Percentiles rank a stretch among this genome's conserved stretches.
Conservation (phyloP, 2,329 filamentous ascomycete species). For the Ophiostoma fasciatum region DNA sequence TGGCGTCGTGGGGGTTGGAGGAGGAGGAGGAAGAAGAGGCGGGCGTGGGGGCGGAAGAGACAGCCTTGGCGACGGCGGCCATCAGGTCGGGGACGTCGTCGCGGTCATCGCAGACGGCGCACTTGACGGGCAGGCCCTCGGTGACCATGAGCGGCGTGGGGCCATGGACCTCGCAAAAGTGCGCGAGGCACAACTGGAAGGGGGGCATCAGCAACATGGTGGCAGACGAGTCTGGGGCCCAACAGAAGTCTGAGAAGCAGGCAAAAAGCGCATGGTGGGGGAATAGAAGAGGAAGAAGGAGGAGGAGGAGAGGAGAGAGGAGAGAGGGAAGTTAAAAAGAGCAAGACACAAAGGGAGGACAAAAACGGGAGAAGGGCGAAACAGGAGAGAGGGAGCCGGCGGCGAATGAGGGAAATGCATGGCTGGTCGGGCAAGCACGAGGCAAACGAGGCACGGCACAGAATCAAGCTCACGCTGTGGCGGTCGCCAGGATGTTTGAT, state of each 20-base stretch:
- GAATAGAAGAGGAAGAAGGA: not conserved
- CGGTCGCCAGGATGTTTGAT: no score
- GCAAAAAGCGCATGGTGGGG: not conserved
- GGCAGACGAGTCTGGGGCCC: not conserved
- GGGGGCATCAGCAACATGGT: slow-evolving; percentile 24
- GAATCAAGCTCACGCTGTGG: no score
- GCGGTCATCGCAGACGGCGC: slow-evolving; percentile 43
- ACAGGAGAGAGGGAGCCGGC: no score
- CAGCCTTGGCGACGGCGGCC: slow-evolving; percentile 19
- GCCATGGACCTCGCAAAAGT: slow-evolving; percentile 57
- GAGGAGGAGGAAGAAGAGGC: slow-evolving; percentile 13
- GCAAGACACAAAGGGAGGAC: slow-evolving; percentile 5
- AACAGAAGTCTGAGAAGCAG: not conserved
- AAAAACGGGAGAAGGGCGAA: no score
- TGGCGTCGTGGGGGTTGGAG: slow-evolving; percentile 19
- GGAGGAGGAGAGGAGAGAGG: not conserved
- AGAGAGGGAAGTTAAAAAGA: not conserved
- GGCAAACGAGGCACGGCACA: no score
- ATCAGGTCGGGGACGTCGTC: slow-evolving; percentile 20
- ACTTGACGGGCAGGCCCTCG: slow-evolving; percentile 47
- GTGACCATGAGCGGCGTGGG: slow-evolving; percentile 57
- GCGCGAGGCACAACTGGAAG: slow-evolving; percentile 51
- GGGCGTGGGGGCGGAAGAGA: slow-evolving; percentile 21
- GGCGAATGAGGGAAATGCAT: no score
- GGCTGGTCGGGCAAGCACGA: no score